Conservation (phyloP, 2,329 filamentous ascomycete species). For the Dichotomopilus funicola region DNA sequence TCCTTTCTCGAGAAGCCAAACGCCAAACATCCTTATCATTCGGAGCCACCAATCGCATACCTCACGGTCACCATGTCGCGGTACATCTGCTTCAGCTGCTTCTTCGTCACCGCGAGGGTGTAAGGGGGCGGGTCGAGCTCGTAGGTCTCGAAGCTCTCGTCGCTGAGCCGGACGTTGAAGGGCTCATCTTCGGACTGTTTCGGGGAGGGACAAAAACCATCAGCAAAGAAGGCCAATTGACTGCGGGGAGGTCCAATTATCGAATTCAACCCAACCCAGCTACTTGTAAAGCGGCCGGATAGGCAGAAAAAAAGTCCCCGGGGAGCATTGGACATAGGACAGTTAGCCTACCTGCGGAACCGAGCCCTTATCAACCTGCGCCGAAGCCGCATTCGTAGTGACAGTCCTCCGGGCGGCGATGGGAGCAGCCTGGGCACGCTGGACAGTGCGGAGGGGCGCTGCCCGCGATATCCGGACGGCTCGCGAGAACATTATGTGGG, state of each 20-base stretch:
- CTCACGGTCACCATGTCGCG: slow-evolving; percentile 91
- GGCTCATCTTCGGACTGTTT: slow-evolving; percentile 85
- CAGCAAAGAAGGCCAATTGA: background rate
- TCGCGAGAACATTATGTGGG: slow-evolving; percentile 60
- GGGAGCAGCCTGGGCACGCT: slow-evolving; percentile 38
- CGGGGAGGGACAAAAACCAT: slow-evolving; percentile 12
- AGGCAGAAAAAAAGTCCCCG: background rate
- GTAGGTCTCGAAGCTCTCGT: slow-evolving; percentile 99
- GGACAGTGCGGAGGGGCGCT: slow-evolving; percentile 49
- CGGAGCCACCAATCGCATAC: slow-evolving; percentile 47
- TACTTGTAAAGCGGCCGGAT: background rate
- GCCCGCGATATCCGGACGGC: slow-evolving; percentile 57
- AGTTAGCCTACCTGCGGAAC: slow-evolving; percentile 40
- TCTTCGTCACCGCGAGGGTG: slow-evolving; percentile 90
- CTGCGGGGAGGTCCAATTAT: no score
- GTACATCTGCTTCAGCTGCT: slow-evolving; percentile 98
- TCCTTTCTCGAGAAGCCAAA: background rate
- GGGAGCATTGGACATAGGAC: background rate
- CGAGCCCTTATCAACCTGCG: slow-evolving; percentile 74
- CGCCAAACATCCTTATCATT: no score
- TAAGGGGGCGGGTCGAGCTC: slow-evolving; percentile 95
- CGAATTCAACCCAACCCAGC: background rate
- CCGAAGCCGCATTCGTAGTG: slow-evolving; percentile 90
- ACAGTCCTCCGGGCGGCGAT: slow-evolving; percentile 62
- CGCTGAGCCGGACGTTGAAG: slow-evolving; percentile 86